phyloP scores from a whole-genome alignment of 208 protist genomes.

The Trypanosoma avium region DNA sequence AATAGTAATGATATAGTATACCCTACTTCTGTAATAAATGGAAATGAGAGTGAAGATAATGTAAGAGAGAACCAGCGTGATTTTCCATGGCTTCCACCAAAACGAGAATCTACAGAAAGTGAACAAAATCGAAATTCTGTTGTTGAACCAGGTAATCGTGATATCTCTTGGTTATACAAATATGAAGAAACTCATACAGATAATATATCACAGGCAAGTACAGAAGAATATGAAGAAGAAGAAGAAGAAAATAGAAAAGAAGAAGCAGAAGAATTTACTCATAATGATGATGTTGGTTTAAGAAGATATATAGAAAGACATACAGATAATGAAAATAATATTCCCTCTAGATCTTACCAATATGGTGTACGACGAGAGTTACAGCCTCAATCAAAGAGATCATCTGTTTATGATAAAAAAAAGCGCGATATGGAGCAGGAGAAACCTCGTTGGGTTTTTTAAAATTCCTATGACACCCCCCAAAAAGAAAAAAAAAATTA shows the following conservation, averaged over 20 bases:
- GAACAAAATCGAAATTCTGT: not conserved
- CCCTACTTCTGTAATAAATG: not conserved
- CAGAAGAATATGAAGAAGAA: constrained; percentile 19
- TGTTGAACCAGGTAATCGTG: constrained; percentile 5
- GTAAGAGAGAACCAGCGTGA: not conserved
- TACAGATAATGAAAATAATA: not conserved
- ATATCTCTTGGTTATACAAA: constrained; percentile 25
- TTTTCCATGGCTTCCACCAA: constrained; percentile 11
- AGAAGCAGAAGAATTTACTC: not conserved
- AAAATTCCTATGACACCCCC: too few relatives aligned
- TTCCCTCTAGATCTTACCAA: not conserved
- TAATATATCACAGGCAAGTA: constrained; percentile 14
- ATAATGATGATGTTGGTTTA: not conserved
- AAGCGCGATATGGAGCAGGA: constrained; percentile 19
- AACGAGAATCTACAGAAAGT: not conserved
- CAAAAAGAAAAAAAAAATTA: not conserved
- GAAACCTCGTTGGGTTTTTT: constrained; percentile 39
- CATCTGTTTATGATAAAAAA: constrained; percentile 38
- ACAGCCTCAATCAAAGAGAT: not conserved
- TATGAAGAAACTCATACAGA: constrained; percentile 24
- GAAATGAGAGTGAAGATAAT: not conserved
- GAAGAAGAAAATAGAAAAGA: not conserved
- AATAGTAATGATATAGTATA: not conserved
- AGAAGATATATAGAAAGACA: not conserved
- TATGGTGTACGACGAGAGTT: not conserved